Evolutionary conservation across 768 basidiomycete species (phyloP), one percentile per base, ranked within the genome.

Genomic region (Chlorophyllum brunneum): DNA sequence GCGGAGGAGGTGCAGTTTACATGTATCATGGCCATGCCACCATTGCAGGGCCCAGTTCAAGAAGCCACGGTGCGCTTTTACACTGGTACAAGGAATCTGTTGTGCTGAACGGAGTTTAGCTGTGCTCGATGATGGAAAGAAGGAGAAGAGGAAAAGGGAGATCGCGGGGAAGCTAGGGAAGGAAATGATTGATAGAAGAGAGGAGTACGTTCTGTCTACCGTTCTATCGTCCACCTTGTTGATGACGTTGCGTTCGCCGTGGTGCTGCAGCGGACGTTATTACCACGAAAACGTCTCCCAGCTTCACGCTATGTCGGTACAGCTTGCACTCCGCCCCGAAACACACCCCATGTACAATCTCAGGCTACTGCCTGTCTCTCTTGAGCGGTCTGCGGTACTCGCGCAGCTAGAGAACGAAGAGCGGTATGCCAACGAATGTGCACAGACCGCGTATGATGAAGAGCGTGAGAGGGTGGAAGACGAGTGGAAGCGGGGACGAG

Each of bases 381-480:
- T 92, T 33, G 87, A 91, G 63, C 87, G 91, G 45, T 84, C 88
- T 1, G 86, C 91, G 2, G 62, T 83, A 36, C 79, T 91, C 29
- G 75, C 83, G 0, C 82, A 87, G 63, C 68, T 83, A 10, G 78
- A 78, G 33, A 70, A 77, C 29, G 85, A 89, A 61, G 87, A 90
- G 67, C 78, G 79, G 58, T 79, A 85, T 57, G 73, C 80, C n/a
- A 67, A 84, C 16, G 83, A 86, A 0, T 77, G 79, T 57, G 81
- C 83, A 16, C 79, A 85, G 61, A 79, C 75, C 10, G 83, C 87
- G 6, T 91, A 86, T 55, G 81, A 86, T 16, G 88, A 92, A 58
- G 91, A 93, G 62, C 77, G 83, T 33, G 82, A 84, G 58, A 72
- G 80, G 41, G 88, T 92, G 4, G 91, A 92, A 60, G 88, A 89